Evolutionary conservation across 352 stramenopile species (phyloP).

Genomic region (Globisporangium middletonii): DNA sequence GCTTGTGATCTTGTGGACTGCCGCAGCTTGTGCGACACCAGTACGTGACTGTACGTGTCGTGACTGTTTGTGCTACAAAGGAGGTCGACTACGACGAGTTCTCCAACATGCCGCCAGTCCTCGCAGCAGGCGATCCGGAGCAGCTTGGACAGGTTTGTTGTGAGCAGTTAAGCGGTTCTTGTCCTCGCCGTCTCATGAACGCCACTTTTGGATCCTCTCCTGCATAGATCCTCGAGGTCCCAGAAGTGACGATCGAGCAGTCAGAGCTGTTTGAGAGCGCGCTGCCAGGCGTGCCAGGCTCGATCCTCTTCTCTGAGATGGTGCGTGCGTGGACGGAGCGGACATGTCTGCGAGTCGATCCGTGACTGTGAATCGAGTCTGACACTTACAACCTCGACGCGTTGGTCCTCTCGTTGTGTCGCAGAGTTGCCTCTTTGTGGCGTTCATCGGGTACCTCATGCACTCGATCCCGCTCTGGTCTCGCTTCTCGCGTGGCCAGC

Average conservation of each 20-base stretch:
- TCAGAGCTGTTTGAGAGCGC: constrained; percentile 11
- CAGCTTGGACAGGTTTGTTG: background rate
- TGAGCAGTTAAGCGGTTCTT: background rate
- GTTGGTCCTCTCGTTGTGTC: too few species aligned
- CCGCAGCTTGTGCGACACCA: background rate
- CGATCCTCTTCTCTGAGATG: constrained; percentile 39
- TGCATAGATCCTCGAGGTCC: constrained; percentile 1
- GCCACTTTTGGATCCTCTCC: background rate
- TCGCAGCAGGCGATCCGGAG: background rate
- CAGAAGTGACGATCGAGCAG: constrained; percentile 6
- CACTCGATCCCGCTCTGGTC: constrained; percentile 46
- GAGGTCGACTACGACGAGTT: constrained; percentile 28
- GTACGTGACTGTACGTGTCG: background rate
- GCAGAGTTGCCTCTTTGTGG: constrained; percentile 61
- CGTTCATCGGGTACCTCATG: constrained; percentile 55
- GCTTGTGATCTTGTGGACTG: background rate
- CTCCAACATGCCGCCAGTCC: background rate
- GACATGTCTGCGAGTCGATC: too few species aligned
- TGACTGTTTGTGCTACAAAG: background rate
- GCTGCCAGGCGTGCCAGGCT: constrained; percentile 27
- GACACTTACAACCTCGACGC: too few species aligned
- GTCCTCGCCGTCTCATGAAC: too few species aligned
- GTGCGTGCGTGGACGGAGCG: too few species aligned
- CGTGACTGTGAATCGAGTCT: too few species aligned
- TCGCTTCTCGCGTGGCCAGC: constrained; percentile 46